Base-by-base conservation (phyloP, 2,329 filamentous ascomycete genomes). In the Penicillium sp. region DNA sequence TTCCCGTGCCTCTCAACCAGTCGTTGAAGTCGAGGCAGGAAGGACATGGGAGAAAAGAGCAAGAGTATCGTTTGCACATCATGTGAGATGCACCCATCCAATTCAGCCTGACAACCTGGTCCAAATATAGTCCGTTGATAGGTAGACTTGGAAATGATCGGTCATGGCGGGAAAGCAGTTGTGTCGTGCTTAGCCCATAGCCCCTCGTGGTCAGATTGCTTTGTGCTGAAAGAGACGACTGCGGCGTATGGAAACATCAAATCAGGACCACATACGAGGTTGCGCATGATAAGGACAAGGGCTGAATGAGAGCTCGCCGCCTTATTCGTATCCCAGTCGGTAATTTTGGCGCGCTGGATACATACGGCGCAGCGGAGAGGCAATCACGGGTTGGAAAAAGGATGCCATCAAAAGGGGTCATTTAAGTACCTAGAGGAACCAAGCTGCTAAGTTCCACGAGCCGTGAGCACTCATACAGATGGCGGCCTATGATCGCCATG, bases 401-500 rank as follows among this genome's bases (percentile, higher is more conserved):
- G 26, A 26, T 44, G 48, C 35, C 38, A 50, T 26, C 46, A 45
- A 35, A 30, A 44, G 29, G 29, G 30, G 55, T 41, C 35, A 41
- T 29, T 45, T 21, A 51, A 50, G 51, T n/a, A 30, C 21, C 21
- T 21, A 1, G 15, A 38, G n/a, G 11, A 26, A 41, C 35, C 26
- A 46, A 52, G 49, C 19, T 46, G 48, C 47, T 44, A 41, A 58
- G 53, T 49, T 45, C 50, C 60, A 63, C 63, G 45, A 51, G 60
- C 45, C 52, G 63, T 62, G 58, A 63, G 50, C 64, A 45, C 58
- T 58, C 50, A 53, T 30, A 9, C 49, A 35, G 31, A 50, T 35
- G 46, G 21, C 48, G 57, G 47, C 64, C 65, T 66, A 66, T 66
- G 60, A 61, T 61, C 60, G 38, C 52, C 60, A 60, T 49, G 54